Percentiles rank a stretch among this genome's conserved stretches.
Evolutionary conservation across 345 rosid species (phyloP).

Genomic region (Raphanus raphanistrum): DNA sequence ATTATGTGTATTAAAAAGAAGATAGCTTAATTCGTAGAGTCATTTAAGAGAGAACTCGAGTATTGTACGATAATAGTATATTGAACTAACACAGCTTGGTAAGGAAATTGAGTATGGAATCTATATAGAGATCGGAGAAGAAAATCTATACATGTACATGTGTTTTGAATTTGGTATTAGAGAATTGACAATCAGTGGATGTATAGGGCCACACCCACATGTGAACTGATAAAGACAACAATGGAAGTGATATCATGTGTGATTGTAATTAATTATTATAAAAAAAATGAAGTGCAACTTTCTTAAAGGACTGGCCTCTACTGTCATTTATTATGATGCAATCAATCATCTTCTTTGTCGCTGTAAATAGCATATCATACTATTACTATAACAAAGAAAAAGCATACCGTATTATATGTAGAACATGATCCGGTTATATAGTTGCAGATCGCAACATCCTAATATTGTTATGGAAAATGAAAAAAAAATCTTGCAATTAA

Average conservation of each 20-base stretch:
- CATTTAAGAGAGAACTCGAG: neutral
- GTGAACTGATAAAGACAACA: conserved; percentile 29
- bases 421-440: no score
- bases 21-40: neutral
- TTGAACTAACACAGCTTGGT: neutral
- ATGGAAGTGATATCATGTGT: conserved; percentile 31
- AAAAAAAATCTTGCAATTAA: no score
- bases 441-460: no score
- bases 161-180: neutral
- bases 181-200: conserved; percentile 22
- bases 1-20: neutral
- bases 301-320: conserved; percentile 20
- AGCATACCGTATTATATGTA: no score
- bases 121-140: neutral
- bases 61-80: neutral
- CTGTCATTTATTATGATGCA: conserved; percentile 25
- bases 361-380: neutral
- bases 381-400: no score
- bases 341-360: conserved; percentile 19
- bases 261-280: conserved; percentile 1
- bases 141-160: neutral
- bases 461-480: no score
- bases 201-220: conserved; percentile 40
- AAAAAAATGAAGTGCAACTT: conserved; percentile 29
- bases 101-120: neutral